Evolutionary conservation across 108 stramenopile species (phyloP).

Genomic region (Cafeteria roenbergensis): DNA sequence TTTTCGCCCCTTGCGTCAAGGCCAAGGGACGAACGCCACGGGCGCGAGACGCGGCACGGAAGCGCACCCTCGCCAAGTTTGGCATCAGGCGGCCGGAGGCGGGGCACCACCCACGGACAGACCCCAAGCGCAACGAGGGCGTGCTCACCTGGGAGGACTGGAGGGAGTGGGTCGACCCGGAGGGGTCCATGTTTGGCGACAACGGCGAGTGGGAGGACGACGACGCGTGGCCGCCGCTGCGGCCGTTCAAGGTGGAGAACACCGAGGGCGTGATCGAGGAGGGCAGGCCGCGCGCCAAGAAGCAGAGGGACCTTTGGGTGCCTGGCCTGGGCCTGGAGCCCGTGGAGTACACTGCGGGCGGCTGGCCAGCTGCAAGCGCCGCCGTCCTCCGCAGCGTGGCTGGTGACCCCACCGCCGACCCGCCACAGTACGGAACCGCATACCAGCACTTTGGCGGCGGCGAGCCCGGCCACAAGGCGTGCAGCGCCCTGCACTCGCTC

Average conservation of each 20-base stretch:
- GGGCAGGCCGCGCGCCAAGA: neutral
- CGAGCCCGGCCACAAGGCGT: slow-evolving; percentile 68
- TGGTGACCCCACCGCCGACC: slow-evolving; percentile 65
- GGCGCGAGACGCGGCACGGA: no score
- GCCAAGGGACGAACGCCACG: no score
- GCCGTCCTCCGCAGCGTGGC: slow-evolving; percentile 66
- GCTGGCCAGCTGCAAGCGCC: slow-evolving; percentile 71
- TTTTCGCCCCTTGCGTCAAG: neutral
- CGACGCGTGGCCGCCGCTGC: neutral
- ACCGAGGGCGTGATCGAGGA: slow-evolving; percentile 2
- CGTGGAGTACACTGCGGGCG: slow-evolving; percentile 42
- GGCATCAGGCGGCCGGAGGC: no score
- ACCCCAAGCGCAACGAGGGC: no score
- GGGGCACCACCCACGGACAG: no score
- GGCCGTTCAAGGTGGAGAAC: slow-evolving; percentile 4
- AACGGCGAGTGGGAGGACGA: neutral
- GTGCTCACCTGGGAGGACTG: no score
- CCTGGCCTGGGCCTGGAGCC: neutral
- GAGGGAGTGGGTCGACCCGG: no score
- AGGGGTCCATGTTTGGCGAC: no score
- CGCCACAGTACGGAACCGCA: slow-evolving; percentile 71
- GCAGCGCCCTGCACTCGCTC: slow-evolving; percentile 70
- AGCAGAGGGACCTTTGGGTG: neutral
- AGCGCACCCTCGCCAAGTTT: no score
- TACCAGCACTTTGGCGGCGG: slow-evolving; percentile 68